Percentiles rank a stretch among this genome's conserved stretches.
phyloP scores from a whole-genome alignment of 2,329 filamentous ascomycete genomes.

The Aspergillus pseudoglaucus region DNA sequence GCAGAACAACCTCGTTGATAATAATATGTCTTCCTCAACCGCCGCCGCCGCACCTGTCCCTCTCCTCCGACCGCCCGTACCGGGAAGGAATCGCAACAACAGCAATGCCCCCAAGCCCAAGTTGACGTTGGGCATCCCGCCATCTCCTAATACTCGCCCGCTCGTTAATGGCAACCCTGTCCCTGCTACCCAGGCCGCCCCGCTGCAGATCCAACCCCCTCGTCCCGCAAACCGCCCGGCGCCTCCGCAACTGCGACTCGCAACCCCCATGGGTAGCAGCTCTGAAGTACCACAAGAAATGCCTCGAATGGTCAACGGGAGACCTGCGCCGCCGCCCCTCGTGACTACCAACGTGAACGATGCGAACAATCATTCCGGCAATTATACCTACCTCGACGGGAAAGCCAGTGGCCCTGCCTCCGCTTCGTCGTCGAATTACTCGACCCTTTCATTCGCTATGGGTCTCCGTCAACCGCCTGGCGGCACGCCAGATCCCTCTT shows the following conservation, averaged over 20 bases:
- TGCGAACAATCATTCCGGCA: slow-evolving; percentile 73
- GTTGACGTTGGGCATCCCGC: slow-evolving; percentile 83
- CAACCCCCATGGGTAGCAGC: slow-evolving; percentile 75
- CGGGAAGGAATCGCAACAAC: slow-evolving; percentile 56
- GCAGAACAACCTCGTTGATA: slow-evolving; percentile 37
- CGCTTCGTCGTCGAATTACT: slow-evolving; percentile 81
- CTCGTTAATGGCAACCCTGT: slow-evolving; percentile 47
- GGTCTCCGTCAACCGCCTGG: slow-evolving; percentile 54
- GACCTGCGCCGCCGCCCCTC: slow-evolving; percentile 51
- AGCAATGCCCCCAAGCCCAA: slow-evolving; percentile 60
- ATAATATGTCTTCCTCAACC: slow-evolving; percentile 57
- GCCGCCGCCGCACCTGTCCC: slow-evolving; percentile 68
- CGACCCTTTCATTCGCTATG: slow-evolving; percentile 74
- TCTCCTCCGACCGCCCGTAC: slow-evolving; percentile 75
- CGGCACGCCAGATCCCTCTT: slow-evolving; percentile 75
- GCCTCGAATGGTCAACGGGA: slow-evolving; percentile 47
- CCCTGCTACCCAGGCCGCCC: slow-evolving; percentile 17
- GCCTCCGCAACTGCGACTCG: slow-evolving; percentile 74
- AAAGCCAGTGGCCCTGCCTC: slow-evolving; percentile 74
- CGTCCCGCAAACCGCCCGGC: slow-evolving; percentile 48
- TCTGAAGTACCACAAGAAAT: slow-evolving; percentile 65
- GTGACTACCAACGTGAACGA: slow-evolving; percentile 72
- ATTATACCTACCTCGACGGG: slow-evolving; percentile 70
- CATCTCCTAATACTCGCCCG: slow-evolving; percentile 74
- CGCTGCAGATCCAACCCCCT: slow-evolving; percentile 30